phyloP scores from a whole-genome alignment of 768 basidiomycete genomes.

The Auriculariales sp. region DNA sequence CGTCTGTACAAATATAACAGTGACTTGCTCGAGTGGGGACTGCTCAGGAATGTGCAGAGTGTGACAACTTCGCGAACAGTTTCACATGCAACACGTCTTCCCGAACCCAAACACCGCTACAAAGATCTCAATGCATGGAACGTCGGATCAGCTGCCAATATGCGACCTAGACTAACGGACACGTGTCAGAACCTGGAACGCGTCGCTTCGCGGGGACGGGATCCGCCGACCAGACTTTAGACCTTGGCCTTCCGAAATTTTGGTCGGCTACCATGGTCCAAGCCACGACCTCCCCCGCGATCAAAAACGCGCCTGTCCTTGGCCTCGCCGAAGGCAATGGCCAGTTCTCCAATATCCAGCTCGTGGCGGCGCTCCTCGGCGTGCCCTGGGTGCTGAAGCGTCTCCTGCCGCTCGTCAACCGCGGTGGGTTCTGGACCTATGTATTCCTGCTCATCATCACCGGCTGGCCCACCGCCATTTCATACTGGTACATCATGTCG shows the following conservation, averaged over 20 bases:
- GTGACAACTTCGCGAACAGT: no score
- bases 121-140: no score
- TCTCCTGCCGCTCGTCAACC: constrained; percentile 65
- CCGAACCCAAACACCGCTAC: no score
- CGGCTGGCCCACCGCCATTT: constrained; percentile 63
- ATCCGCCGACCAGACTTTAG: no score
- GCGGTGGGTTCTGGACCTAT: constrained; percentile 78
- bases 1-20: no score
- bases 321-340: constrained; percentile 80
- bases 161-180: no score
- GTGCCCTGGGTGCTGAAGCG: constrained; percentile 79
- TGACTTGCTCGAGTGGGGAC: no score
- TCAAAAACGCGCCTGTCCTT: constrained; percentile 72
- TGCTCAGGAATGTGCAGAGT: no score
- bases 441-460: constrained; percentile 61
- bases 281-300: constrained; percentile 52
- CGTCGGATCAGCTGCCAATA: no score
- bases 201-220: no score
- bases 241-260: background rate
- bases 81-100: no score
- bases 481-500: constrained; percentile 84
- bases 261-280: constrained; percentile 3
- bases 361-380: constrained; percentile 60
- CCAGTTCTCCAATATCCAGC: constrained; percentile 66
- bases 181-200: no score